phyloP scores from a whole-genome alignment of 2,329 filamentous ascomycete species.

The Drechslerella dactyloides region DNA sequence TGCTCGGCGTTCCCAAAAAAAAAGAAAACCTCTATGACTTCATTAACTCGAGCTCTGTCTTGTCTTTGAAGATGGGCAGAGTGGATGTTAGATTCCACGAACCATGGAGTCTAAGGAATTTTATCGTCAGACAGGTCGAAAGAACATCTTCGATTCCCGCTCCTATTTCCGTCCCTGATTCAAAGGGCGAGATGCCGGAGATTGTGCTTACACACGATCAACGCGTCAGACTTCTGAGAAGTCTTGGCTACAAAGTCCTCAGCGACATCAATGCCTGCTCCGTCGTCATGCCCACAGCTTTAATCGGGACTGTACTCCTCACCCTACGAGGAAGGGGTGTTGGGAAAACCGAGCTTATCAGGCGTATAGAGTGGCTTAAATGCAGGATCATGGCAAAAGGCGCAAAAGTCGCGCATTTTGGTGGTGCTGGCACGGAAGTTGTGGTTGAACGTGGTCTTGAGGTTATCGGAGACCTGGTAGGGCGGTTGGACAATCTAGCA shows the following conservation, averaged over 20 bases:
- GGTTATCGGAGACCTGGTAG: constrained; percentile 87
- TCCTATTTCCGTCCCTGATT: constrained; percentile 56
- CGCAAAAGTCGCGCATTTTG: constrained; percentile 84
- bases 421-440: constrained; percentile 75
- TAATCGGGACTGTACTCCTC: constrained; percentile 90
- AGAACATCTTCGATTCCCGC: constrained; percentile 57
- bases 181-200: constrained; percentile 23
- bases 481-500: constrained; percentile 75
- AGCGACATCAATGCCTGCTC: constrained; percentile 95
- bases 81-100: constrained; percentile 97
- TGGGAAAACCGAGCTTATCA: constrained; percentile 81
- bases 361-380: constrained; percentile 88
- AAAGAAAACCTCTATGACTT: constrained; percentile 93
- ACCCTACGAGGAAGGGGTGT: constrained; percentile 91
- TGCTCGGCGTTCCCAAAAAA: constrained; percentile 90
- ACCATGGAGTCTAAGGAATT: constrained; percentile 86
- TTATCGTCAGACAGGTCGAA: constrained; percentile 75
- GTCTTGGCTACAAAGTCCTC: constrained; percentile 88
- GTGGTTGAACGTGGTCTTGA: constrained; percentile 90
- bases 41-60: constrained; percentile 82
- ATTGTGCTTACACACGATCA: constrained; percentile 60
- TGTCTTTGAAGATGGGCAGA: constrained; percentile 85
- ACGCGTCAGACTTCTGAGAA: constrained; percentile 77
- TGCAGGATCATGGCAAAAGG: constrained; percentile 82
- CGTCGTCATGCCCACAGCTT: constrained; percentile 95